Base-by-base conservation (phyloP, 2,329 filamentous ascomycete species). In the Pseudopyricularia javanii region DNA sequence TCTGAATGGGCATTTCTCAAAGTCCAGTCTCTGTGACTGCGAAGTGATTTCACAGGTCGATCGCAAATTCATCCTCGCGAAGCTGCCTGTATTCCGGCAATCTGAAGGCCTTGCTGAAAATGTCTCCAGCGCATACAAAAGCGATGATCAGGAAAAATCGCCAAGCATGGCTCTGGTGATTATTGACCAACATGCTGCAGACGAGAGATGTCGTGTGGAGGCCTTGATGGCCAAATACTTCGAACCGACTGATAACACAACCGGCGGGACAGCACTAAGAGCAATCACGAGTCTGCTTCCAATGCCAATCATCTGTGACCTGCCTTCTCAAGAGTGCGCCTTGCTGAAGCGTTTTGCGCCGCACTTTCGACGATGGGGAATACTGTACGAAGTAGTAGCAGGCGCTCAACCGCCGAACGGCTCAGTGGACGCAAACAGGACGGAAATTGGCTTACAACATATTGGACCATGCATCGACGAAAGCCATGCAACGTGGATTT, bases 101-200 rank as follows among this genome's bases (percentile, higher is more conserved):
- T 26, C 20, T 26, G 22, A 7, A 12, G 22, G 17, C 40, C 22
- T 24, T 24, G 40, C 12, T 45, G 40, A 7, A 15, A 12, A 24
- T 24, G 24, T 2, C 7, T 3, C 22, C 40, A 15, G 5, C 24
- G 12, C 40, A 20, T 9, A 45, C 14, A 45, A 2, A 24, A 45
- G 24, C 24, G 15, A 45, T 5, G 3, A 45, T 24, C 22, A 22
- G 7, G 53, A 55, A 15, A 20, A 12, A 6, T 6, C 15, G 7
- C 47, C 47, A 26, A 56, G 63, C 2, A 59, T 82, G 1, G 20
- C 24, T 3, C 69, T 97, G 4, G 75, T 95, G 0, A 72, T 96
- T 37, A 76, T 96, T 6, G 93, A 98, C 62, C 93, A 98, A 62
- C 93, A 98, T 63, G 93, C 93, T 1, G 93, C 91, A 3, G 91